Evolutionary conservation across 495 filamentous ascomycete species (phyloP).

Genomic region (Penicillium verhagenii): DNA sequence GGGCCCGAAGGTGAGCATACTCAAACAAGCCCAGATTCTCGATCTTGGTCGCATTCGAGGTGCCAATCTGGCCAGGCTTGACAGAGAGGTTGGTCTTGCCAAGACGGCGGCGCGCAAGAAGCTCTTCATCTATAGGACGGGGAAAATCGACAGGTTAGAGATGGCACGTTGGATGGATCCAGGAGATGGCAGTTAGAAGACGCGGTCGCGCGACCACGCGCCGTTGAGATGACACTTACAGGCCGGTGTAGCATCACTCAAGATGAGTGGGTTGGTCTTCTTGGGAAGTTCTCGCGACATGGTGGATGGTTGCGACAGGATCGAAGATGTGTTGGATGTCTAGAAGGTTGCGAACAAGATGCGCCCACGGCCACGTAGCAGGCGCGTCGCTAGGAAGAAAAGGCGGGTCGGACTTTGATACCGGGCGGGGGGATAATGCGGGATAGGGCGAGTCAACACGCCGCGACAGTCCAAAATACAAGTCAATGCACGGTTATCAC

Average conservation of each 20-base stretch:
- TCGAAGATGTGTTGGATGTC: conserved; percentile 1
- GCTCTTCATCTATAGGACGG: conserved; percentile 63
- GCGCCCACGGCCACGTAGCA: conserved; percentile 50
- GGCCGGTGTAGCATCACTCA: conserved; percentile 64
- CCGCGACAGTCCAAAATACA: neutral
- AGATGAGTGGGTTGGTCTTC: conserved; percentile 73
- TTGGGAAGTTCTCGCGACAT: conserved; percentile 71
- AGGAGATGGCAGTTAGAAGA: conserved; percentile 11
- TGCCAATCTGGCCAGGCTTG: conserved; percentile 66
- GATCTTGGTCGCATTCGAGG: conserved; percentile 62
- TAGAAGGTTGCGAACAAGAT: conserved; percentile 28
- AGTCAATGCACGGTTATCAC: conserved; percentile 1
- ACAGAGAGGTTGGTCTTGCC: conserved; percentile 88
- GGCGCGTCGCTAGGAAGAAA: conserved; percentile 36
- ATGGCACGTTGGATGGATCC: neutral
- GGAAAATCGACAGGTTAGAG: conserved; percentile 29
- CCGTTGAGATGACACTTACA: conserved; percentile 46
- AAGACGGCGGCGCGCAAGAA: conserved; percentile 80
- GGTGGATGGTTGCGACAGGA: conserved; percentile 18
- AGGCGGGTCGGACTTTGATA: conserved; percentile 6
- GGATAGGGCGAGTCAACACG: neutral
- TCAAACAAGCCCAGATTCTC: conserved; percentile 82
- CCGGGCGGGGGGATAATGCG: conserved; percentile 3
- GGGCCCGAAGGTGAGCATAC: conserved; percentile 91
- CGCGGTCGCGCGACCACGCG: conserved; percentile 22